Evolutionary conservation across 2,329 filamentous ascomycete species (phyloP).

Genomic region (Colletotrichum ledebouriae): DNA sequence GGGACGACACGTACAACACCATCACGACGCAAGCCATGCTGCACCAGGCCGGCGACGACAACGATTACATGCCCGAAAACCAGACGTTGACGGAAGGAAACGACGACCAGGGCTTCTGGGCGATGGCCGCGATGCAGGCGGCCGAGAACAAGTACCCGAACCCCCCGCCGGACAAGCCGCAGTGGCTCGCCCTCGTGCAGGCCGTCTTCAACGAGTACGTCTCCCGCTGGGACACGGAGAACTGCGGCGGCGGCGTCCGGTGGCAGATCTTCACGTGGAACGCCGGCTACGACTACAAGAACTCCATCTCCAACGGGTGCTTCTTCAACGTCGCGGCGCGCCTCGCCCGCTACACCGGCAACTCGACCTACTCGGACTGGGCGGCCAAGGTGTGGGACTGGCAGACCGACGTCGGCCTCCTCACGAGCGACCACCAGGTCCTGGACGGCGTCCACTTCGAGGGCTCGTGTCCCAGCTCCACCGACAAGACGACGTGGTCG

Average conservation of each 20-base stretch:
- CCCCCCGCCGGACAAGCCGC: constrained; percentile 70
- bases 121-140: constrained; percentile 81
- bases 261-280: constrained; percentile 91
- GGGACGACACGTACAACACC: constrained; percentile 75
- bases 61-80: constrained; percentile 76
- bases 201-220: constrained; percentile 86
- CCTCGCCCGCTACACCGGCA: constrained; percentile 82
- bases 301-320: constrained; percentile 76
- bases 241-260: constrained; percentile 80
- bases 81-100: constrained; percentile 74
- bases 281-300: constrained; percentile 77
- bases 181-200: constrained; percentile 83
- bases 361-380: constrained; percentile 83
- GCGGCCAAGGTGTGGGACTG: constrained; percentile 79
- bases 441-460: constrained; percentile 61
- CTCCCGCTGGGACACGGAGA: constrained; percentile 75
- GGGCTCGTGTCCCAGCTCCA: constrained; percentile 70
- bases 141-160: constrained; percentile 82
- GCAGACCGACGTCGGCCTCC: constrained; percentile 68
- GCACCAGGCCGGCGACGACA: constrained; percentile 70
- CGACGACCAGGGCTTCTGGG: constrained; percentile 88
- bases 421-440: constrained; percentile 66
- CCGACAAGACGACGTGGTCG: constrained; percentile 74
- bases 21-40: constrained; percentile 70
- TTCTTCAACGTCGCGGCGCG: constrained; percentile 79